These are phyloP conservation scores for Brassica carinata DNA, from an alignment of 345 rosid species.

Conservation along the genomic window DNA sequence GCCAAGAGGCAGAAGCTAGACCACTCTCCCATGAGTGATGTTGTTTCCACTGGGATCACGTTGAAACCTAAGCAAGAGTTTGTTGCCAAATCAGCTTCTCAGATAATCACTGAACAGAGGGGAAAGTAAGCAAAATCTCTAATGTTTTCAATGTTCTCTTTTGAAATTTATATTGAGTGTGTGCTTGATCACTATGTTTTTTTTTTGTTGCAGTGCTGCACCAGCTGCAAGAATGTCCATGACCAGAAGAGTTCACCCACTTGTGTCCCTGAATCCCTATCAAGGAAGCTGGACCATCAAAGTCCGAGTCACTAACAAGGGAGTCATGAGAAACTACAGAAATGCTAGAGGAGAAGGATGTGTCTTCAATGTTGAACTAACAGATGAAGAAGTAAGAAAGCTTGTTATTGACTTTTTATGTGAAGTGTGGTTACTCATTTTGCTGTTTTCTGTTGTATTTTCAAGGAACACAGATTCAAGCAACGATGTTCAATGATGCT, in stretches of 20 bases:
- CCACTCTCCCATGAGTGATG: conserved; percentile 36
- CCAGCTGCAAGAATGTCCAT: conserved; percentile 83
- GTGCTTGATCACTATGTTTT: background rate
- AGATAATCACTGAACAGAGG: conserved; percentile 69
- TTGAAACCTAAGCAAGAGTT: conserved; percentile 74
- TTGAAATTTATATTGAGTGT: background rate
- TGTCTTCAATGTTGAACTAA: conserved; percentile 90
- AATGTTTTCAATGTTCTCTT: background rate
- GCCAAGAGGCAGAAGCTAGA: conserved; percentile 55
- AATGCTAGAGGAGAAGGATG: conserved; percentile 95
- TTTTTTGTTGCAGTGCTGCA: conserved; percentile 57
- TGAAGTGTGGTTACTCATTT: background rate
- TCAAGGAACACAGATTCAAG: conserved; percentile 94
- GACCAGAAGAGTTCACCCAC: conserved; percentile 93
- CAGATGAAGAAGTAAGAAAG: conserved; percentile 85
- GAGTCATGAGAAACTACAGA: conserved; percentile 77
- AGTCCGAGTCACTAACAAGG: conserved; percentile 86
- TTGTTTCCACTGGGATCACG: conserved; percentile 42
- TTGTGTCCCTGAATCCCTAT: conserved; percentile 89
- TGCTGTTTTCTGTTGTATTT: background rate
- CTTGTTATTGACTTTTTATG: no score
- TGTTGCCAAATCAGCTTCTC: conserved; percentile 78
- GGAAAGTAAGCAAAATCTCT: conserved; percentile 55
- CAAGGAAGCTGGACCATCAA: conserved; percentile 97
- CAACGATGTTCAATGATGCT: conserved; percentile 95